phyloP scores from a whole-genome alignment of 345 rosid species.

The Pseudoturritis turrita region DNA sequence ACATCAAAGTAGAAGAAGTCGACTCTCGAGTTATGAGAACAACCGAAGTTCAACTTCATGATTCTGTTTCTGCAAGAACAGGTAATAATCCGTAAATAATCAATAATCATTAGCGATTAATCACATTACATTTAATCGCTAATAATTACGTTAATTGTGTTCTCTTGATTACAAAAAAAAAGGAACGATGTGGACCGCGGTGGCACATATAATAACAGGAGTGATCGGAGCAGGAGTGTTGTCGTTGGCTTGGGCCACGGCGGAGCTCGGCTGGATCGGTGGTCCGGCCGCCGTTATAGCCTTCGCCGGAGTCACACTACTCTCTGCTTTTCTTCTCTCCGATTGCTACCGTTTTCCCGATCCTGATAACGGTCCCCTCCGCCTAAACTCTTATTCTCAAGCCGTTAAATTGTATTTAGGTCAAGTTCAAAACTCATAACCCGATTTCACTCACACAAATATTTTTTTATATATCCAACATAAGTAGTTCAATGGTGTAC shows the following conservation, averaged over 20 bases:
- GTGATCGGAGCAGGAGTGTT: conserved; percentile 82
- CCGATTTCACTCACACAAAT: not conserved
- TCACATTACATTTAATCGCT: not conserved
- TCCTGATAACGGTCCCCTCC: conserved; percentile 42
- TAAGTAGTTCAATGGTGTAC: not conserved
- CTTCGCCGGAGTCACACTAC: conserved; percentile 50
- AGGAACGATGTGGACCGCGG: conserved; percentile 62
- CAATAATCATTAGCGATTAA: not conserved
- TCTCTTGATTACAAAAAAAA: not conserved
- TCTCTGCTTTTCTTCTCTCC: conserved; percentile 45
- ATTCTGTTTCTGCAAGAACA: conserved; percentile 14
- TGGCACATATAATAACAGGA: conserved; percentile 66
- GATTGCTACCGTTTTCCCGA: conserved; percentile 55
- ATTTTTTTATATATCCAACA: not conserved
- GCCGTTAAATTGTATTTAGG: conserved; percentile 58
- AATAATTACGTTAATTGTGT: not conserved
- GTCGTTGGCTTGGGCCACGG: conserved; percentile 69
- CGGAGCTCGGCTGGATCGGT: conserved; percentile 71
- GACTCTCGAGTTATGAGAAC: conserved; percentile 2
- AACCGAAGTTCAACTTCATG: conserved; percentile 10
- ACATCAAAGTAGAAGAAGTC: not conserved
- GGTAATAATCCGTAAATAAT: conserved; percentile 4
- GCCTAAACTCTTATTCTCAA: conserved; percentile 40
- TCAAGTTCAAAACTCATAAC: not conserved
- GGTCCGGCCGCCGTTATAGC: conserved; percentile 46